These are phyloP conservation scores for Fraxinus velutina DNA, from an alignment of 305 asterid species.

Conservation along the genomic window DNA sequence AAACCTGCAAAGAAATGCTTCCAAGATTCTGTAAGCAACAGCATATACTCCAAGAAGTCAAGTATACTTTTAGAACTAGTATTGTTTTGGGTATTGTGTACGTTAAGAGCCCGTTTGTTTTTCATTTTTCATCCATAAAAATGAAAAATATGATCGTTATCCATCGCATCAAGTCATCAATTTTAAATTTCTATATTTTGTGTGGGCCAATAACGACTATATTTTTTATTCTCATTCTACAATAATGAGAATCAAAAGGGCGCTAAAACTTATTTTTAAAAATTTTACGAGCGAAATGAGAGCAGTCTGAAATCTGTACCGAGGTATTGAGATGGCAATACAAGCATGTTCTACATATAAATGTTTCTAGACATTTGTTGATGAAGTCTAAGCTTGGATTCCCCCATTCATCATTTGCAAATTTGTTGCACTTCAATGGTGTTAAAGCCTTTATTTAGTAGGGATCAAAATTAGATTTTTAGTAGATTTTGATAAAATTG, in stretches of 20 bases:
- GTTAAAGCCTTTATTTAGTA: not conserved
- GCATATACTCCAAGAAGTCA: not conserved
- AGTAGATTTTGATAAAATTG: no score
- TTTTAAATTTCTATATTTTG: no score
- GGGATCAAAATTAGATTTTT: no score
- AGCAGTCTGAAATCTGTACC: not conserved
- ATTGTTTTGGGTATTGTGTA: not conserved
- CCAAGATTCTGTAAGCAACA: not conserved
- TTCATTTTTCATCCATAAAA: no score
- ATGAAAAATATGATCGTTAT: no score
- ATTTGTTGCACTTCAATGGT: not conserved
- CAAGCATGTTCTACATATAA: not conserved
- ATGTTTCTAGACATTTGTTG: not conserved
- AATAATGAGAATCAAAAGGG: no score
- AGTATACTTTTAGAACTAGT: not conserved
- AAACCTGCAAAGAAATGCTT: not conserved
- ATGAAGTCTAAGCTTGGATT: not conserved
- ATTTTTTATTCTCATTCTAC: no score
- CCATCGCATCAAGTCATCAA: no score
- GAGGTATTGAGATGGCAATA: not conserved
- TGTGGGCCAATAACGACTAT: no score
- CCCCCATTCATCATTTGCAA: not conserved
- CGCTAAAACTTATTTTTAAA: not conserved
- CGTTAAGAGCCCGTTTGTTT: not conserved
- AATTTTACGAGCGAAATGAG: not conserved